Conservation (phyloP, 2,329 filamentous ascomycete species). For the Colletotrichum spaethianum region DNA sequence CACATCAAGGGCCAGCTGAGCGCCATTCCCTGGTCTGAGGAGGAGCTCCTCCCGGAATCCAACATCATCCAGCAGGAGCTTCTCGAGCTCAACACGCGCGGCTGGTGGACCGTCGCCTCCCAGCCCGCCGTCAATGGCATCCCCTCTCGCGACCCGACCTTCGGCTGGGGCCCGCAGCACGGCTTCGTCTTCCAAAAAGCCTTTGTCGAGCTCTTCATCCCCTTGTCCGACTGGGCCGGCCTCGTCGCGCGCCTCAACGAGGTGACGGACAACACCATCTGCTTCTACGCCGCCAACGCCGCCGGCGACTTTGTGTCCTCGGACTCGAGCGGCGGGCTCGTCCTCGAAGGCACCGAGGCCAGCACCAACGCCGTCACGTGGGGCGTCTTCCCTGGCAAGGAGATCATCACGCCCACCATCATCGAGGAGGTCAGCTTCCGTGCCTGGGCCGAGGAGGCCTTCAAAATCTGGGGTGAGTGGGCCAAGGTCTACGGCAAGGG, state of each 20-base stretch:
- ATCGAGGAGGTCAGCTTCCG: slow-evolving; percentile 95
- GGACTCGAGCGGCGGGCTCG: slow-evolving; percentile 60
- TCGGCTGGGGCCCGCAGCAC: slow-evolving; percentile 93
- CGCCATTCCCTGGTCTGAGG: slow-evolving; percentile 95
- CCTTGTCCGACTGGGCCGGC: slow-evolving; percentile 77
- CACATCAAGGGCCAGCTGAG: slow-evolving; percentile 85
- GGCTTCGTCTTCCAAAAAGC: slow-evolving; percentile 99
- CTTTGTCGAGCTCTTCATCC: slow-evolving; percentile 96
- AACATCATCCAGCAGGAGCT: slow-evolving; percentile 83
- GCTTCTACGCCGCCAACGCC: slow-evolving; percentile 89
- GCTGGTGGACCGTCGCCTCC: slow-evolving; percentile 97
- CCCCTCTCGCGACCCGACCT: slow-evolving; percentile 80
- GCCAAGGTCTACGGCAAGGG: slow-evolving; percentile 85
- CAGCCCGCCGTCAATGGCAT: slow-evolving; percentile 94
- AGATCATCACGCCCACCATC: slow-evolving; percentile 96
- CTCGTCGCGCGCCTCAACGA: slow-evolving; percentile 71
- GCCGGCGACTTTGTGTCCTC: slow-evolving; percentile 84
- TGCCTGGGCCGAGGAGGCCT: slow-evolving; percentile 96
- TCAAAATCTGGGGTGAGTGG: slow-evolving; percentile 96
- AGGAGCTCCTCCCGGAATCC: slow-evolving; percentile 87
- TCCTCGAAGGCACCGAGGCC: slow-evolving; percentile 52
- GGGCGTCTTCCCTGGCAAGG: slow-evolving; percentile 95
- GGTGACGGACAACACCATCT: slow-evolving; percentile 74
- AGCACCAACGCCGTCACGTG: slow-evolving; percentile 96
- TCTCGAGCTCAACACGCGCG: slow-evolving; percentile 80